Base-by-base conservation (phyloP, 2,329 filamentous ascomycete species). In the Anthostomella pinea region DNA sequence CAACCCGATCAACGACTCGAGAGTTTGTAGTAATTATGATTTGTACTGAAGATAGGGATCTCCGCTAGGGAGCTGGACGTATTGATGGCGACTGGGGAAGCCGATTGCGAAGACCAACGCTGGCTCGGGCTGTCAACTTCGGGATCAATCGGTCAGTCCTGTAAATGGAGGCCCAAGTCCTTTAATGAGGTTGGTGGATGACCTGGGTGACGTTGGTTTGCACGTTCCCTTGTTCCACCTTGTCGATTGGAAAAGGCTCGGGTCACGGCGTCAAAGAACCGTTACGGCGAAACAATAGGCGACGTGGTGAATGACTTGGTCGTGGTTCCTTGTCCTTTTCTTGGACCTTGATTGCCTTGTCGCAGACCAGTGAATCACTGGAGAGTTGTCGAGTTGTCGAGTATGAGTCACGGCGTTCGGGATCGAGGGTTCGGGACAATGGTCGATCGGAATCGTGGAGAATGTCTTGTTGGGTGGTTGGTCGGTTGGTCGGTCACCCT, bases 1-100 rank as follows among this genome's bases (percentile, higher is more conserved):
- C 46, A 47, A 49, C 46, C 49, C 51, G 53, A 35, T 56, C 53
- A 54, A 54, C 53, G 53, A 51, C 45, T 48, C 41, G 50, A 53
- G 48, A 53, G 47, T 41, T 42, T 38, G 25, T n/a, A n/a, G n/a
- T n/a, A 30, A 32, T 28, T 31, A 5, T 35, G 38, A 43, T 35
- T 31, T 40, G 11, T 30, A 18, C 4, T 30, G 27, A 30, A 30
- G 27, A 15, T 16, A 15, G 5, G 6, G 13, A 16, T 18, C 13
- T 30, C 27, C n/a, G n/a, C n/a, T n/a, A n/a, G n/a, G n/a, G n/a
- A n/a, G n/a, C n/a, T n/a, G n/a, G n/a, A n/a, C n/a, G n/a, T n/a
- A n/a, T n/a, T n/a, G n/a, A n/a, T n/a, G n/a, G n/a, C n/a, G n/a
- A n/a, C n/a, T n/a, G n/a, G n/a, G n/a, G n/a, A n/a, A n/a, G n/a